Conservation (phyloP, 2,329 filamentous ascomycete genomes). For the Coniella vitis region DNA sequence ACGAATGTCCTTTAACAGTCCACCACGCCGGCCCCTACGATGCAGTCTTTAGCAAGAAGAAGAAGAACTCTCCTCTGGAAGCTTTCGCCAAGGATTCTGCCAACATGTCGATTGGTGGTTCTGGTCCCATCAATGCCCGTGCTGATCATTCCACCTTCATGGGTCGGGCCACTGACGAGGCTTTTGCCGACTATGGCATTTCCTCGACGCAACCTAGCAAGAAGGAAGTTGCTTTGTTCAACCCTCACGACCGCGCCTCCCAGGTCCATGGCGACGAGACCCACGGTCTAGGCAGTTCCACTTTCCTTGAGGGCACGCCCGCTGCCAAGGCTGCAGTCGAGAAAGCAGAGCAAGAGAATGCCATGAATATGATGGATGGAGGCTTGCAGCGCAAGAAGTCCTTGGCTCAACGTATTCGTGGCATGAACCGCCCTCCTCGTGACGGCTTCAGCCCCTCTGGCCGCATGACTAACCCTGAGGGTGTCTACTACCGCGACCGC, state of each 20-base stretch:
- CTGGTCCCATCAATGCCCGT: conserved; percentile 73
- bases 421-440: conserved; percentile 67
- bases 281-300: conserved; percentile 83
- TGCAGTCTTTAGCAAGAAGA: conserved; percentile 85
- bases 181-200: conserved; percentile 66
- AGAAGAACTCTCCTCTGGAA: conserved; percentile 84
- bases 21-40: conserved; percentile 98
- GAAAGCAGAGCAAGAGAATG: conserved; percentile 59
- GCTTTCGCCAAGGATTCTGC: conserved; percentile 88
- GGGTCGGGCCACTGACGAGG: conserved; percentile 72
- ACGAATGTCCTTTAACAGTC: conserved; percentile 57
- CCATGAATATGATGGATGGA: conserved; percentile 46
- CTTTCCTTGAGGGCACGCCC: conserved; percentile 89
- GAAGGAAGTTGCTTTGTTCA: conserved; percentile 51
- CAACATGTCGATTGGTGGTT: conserved; percentile 86
- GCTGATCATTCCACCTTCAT: conserved; percentile 86
- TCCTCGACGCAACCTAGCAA: conserved; percentile 21
- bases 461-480: conserved; percentile 52
- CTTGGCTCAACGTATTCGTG: conserved; percentile 82
- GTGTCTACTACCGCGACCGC: conserved; percentile 31
- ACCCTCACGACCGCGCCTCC: conserved; percentile 60
- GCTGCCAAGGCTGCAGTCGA: conserved; percentile 75
- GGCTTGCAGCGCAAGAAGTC: conserved; percentile 89
- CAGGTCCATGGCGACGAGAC: conserved; percentile 79
- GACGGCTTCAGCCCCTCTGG: conserved; percentile 48